A percentile compares a stretch with the other conserved stretches of the same genome.
Evolutionary conservation across 176 grass and related monocot species (phyloP).

Genomic region (Oryza punctata): DNA sequence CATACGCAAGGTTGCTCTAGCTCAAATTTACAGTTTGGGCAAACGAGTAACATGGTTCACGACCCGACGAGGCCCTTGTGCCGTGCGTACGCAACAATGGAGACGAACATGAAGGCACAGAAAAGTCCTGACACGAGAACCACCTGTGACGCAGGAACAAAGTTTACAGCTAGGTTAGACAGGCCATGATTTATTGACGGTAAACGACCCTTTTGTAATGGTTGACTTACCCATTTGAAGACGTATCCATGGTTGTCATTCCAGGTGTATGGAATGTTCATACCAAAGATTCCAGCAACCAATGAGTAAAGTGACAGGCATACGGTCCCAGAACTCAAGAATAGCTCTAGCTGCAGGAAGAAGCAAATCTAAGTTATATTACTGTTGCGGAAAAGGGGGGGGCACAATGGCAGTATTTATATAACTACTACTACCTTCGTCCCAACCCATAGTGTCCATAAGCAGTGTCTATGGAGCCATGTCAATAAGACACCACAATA

Average conservation of each 20-base stretch:
- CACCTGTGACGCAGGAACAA: conserved; percentile 59
- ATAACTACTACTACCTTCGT: too few relatives aligned
- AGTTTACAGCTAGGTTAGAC: conserved; percentile 15
- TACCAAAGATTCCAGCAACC: conserved; percentile 91
- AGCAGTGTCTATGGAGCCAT: too few relatives aligned
- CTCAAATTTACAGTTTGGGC: conserved; percentile 49
- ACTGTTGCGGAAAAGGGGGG: not conserved
- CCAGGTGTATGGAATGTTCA: conserved; percentile 99
- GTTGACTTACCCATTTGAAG: conserved; percentile 81
- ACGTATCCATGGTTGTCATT: conserved; percentile 71
- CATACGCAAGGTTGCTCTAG: conserved; percentile 36
- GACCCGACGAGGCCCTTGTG: conserved; percentile 99
- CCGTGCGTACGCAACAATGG: conserved; percentile 89
- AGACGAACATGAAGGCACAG: conserved; percentile 63
- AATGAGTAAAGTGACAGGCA: conserved; percentile 84
- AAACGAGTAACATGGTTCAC: conserved; percentile 47
- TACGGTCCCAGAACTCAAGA: conserved; percentile 92
- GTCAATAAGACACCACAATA: too few relatives aligned
- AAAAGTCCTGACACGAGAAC: conserved; percentile 67
- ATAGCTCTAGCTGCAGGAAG: conserved; percentile 76
- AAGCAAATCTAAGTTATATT: not conserved
- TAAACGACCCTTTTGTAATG: not conserved
- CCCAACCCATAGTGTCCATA: too few relatives aligned
- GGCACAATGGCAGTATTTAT: not conserved
- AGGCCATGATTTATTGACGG: not conserved